Evolutionary conservation across 371 early-diverging fungal genomes (phyloP), one percentile per base, ranked within the genome.

Genomic region (Actinomucor elegans): DNA sequence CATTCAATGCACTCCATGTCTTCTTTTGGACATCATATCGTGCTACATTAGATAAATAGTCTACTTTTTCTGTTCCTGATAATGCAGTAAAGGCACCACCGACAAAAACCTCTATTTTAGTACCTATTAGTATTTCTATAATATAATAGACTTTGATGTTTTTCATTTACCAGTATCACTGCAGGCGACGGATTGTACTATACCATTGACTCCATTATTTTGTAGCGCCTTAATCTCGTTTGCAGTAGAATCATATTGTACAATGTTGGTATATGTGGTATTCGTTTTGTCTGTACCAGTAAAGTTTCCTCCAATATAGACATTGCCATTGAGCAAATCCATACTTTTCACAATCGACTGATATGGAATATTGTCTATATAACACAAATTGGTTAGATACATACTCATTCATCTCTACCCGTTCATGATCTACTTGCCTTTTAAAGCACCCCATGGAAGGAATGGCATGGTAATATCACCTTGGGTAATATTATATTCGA

Each of bases 251-350:
- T 71, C 61, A 27, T 55, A 67, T 18, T 44, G 44, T 1, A 67
- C 69, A 37, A 73, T 59, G 18, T 73, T 71, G 18, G 54, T 53
- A 35, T 71, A 73, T n/a, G 32, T 45, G 4, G 17, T 17, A 24
- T 58, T 58, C 1, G 53, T 28, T 29, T 48, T 32, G 35, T 61
- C 56, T 5, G 48, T 50, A 6, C 49, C 57, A 8, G 53, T 48
- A 33, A 77, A 77, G 11, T 35, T 54, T 6, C 77, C 77, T 20
- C 59, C 77, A 33, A 77, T 61, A 35, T 66, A 73, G 4, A 77
- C 20, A 20, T 58, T 36, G 34, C 42, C 50, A 44, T 69, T 53
- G 7, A 55, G 50, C 32, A 71, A 23, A 23, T 48, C 61, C 37
- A 84, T 55, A 0, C 71, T 49, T 24, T 70, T 67, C 0, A 84